These are phyloP conservation scores for Glycine tomentella DNA, from an alignment of 306 rosid species.

Conservation along the genomic window DNA sequence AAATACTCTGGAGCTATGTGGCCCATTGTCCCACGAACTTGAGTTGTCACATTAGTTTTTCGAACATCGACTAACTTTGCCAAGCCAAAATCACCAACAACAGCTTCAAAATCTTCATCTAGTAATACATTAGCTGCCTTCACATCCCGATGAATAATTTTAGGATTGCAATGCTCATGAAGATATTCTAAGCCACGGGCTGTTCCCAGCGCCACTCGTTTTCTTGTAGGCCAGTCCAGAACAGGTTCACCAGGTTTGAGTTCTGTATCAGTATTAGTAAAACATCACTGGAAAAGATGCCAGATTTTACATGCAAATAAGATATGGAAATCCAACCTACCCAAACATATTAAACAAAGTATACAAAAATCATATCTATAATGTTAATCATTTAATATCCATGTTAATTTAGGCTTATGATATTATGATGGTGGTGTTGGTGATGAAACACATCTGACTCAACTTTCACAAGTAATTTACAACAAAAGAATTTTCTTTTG, in stretches of 20 bases:
- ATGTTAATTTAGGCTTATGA: constrained; percentile 4
- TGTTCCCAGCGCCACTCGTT: constrained; percentile 90
- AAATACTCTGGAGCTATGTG: constrained; percentile 99
- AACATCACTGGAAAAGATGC: constrained; percentile 36
- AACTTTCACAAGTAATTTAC: constrained; percentile 3
- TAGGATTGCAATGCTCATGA: constrained; percentile 98
- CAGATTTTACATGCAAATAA: constrained; percentile 31
- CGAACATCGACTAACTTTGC: constrained; percentile 99
- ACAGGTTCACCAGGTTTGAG: constrained; percentile 82
- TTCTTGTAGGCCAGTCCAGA: constrained; percentile 90
- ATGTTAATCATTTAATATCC: neutral
- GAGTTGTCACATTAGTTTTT: constrained; percentile 93
- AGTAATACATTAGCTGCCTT: constrained; percentile 98
- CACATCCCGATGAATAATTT: constrained; percentile 98
- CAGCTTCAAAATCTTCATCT: constrained; percentile 98
- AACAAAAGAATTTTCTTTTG: neutral
- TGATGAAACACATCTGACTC: no score
- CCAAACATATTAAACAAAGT: constrained; percentile 21
- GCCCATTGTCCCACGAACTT: constrained; percentile 99
- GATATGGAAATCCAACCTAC: constrained; percentile 28
- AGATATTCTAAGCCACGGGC: constrained; percentile 98
- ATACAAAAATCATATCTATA: neutral
- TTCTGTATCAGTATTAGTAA: constrained; percentile 64
- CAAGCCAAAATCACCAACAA: constrained; percentile 97
- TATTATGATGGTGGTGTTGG: no score